Evolutionary conservation across 352 stramenopile genomes (phyloP).

Genomic region (Phytopythium litorale): DNA sequence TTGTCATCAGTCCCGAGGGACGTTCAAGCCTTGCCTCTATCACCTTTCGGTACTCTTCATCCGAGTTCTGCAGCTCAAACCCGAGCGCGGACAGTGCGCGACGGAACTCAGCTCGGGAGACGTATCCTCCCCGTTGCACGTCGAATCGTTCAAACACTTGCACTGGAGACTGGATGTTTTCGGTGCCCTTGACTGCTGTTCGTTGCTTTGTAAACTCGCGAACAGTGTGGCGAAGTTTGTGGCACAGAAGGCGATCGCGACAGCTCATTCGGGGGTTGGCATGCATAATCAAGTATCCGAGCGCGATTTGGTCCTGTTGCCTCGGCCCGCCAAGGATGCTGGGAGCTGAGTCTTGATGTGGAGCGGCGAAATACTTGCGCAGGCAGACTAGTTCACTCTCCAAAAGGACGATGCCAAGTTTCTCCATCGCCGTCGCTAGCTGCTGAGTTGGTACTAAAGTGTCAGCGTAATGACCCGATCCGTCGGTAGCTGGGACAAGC

Average conservation of each 20-base stretch:
- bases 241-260: conserved; percentile 42
- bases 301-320: conserved; percentile 13
- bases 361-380: conserved; percentile 14
- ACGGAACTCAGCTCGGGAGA: conserved; percentile 67
- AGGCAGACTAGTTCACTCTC: conserved; percentile 27
- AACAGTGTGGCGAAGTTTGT: conserved; percentile 64
- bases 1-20: background rate
- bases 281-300: conserved; percentile 54
- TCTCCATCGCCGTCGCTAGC: conserved; percentile 15
- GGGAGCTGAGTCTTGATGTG: background rate
- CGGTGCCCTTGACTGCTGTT: conserved; percentile 16
- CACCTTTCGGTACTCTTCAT: conserved; percentile 46
- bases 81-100: conserved; percentile 51
- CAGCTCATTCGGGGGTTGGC: conserved; percentile 53
- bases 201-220: conserved; percentile 26
- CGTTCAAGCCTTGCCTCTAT: conserved; percentile 9
- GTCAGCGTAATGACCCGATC: conserved; percentile 13
- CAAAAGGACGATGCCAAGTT: conserved; percentile 30
- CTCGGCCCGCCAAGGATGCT: background rate
- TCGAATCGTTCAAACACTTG: conserved; percentile 63
- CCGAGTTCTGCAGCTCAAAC: conserved; percentile 67
- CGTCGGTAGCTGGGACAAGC: conserved; percentile 10
- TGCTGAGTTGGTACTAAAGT: conserved; percentile 10
- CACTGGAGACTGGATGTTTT: conserved; percentile 13
- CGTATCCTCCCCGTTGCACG: conserved; percentile 26